A percentile compares a stretch with the other conserved stretches of the same genome.
Evolutionary conservation across 345 rosid genomes (phyloP).

Genomic region (Populus alba): DNA sequence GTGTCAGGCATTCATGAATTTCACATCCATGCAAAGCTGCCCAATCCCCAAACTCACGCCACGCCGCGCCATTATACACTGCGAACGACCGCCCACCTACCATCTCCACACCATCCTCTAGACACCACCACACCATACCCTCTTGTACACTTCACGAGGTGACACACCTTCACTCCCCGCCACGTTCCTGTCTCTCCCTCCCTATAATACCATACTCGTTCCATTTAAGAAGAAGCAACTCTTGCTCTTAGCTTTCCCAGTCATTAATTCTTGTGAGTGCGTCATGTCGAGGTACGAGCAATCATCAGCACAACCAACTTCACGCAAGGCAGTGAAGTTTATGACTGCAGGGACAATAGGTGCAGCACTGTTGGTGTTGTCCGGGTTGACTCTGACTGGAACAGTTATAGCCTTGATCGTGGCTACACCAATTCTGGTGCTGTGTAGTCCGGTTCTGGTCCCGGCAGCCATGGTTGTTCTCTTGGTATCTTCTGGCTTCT

Average conservation of each 20-base stretch:
- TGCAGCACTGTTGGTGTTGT: constrained; percentile 31
- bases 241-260: background rate
- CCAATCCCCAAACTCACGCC: background rate
- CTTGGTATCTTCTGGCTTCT: constrained; percentile 38
- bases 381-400: constrained; percentile 52
- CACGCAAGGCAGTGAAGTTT: constrained; percentile 43
- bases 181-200: background rate
- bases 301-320: constrained; percentile 18
- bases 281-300: constrained; percentile 1
- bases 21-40: background rate
- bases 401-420: constrained; percentile 52
- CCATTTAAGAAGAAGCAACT: background rate
- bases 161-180: background rate
- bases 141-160: background rate
- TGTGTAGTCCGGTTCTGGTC: constrained; percentile 61
- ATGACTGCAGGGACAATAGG: constrained; percentile 49
- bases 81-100: background rate
- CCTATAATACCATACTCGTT: background rate
- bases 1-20: too few relatives aligned
- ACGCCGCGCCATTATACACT: background rate
- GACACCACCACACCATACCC: background rate
- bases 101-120: background rate
- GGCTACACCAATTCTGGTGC: constrained; percentile 55
- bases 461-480: constrained; percentile 45
- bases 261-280: background rate